Evolutionary conservation across 176 grass and related monocot genomes (phyloP).

Genomic region (Raddia guianensis): DNA sequence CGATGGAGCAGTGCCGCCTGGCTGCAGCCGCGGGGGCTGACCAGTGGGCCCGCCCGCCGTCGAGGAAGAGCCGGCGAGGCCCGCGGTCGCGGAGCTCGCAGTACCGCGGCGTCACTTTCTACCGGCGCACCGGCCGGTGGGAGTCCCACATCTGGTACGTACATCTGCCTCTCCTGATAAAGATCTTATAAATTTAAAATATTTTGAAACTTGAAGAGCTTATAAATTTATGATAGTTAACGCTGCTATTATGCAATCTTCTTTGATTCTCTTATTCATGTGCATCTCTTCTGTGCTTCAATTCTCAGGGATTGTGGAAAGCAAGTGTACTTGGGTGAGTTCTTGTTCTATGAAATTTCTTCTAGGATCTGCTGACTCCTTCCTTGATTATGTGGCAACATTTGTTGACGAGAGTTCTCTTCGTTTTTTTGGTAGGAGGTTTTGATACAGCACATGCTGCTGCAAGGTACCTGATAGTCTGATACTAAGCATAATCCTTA

Average conservation of each 20-base stretch:
- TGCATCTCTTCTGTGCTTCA: background rate
- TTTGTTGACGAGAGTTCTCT: background rate
- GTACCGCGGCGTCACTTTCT: slow-evolving; percentile 87
- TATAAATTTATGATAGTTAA: too few species aligned
- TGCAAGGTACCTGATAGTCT: slow-evolving; percentile 37
- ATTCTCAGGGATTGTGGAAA: slow-evolving; percentile 76
- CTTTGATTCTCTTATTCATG: background rate
- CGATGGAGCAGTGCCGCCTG: background rate
- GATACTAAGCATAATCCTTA: background rate
- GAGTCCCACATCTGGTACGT: slow-evolving; percentile 81
- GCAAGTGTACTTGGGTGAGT: slow-evolving; percentile 79
- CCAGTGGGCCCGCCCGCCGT: slow-evolving; percentile 32
- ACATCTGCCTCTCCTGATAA: background rate
- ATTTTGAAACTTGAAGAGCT: too few species aligned
- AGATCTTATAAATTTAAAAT: background rate
- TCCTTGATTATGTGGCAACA: background rate
- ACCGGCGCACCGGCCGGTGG: slow-evolving; percentile 76
- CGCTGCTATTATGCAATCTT: background rate
- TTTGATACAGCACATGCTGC: slow-evolving; percentile 63
- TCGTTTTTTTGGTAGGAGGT: slow-evolving; percentile 40
- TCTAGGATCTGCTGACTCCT: background rate
- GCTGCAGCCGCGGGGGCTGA: background rate
- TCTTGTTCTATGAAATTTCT: background rate
- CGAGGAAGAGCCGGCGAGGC: slow-evolving; percentile 65
- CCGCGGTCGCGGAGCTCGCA: slow-evolving; percentile 76